Evolutionary conservation across 75 land plant species (phyloP), one percentile per base, ranked within the genome.

Genomic region (Cunninghamia lanceolata): DNA sequence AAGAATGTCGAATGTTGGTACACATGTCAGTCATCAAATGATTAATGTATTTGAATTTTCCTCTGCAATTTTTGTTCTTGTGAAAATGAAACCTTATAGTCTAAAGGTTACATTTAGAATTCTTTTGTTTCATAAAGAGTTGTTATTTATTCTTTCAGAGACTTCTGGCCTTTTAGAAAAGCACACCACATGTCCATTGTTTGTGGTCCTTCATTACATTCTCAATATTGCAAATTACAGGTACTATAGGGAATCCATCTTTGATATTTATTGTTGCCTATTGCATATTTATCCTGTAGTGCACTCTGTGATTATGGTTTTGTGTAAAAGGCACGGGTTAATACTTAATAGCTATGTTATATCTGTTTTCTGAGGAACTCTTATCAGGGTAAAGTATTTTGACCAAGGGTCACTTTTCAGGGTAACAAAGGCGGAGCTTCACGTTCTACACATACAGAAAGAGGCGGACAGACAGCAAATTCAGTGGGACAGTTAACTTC

Each of bases 341-440:
- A 9, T 70, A 63, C 35, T 73, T 14, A 2, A 70, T 70, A 63
- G 68, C n/a, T 73, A 73, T 32, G n/a, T 32, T 14, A 32, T 73
- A 73, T 73, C 16, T 73, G 15, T 73, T 32, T 73, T 66, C 2
- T 28, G 30, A 66, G 6, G 30, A 66, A 66, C 30, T 25, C 8
- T 4, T 66, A 21, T 66, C 15, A 11, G 0, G 14, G 52, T 50
- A 50, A 11, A 13, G 52, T 50, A 50, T 11, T 8, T 63, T 63
- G 68, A 63, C 68, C 28, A 59, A 76, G 40, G 19, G 35, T 36
- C 17, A 2, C 5, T 83, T 70, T 87, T 35, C 89, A 92, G 95
- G 95, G 92, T 25, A 86, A 36, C 88, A 92, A 88, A 59, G 83
- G 89, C 53, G 85, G 89, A 39, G 54, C 83, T 53, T 56, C 88